Evolutionary conservation across 2,329 filamentous ascomycete genomes (phyloP), one percentile per base, ranked within the genome.

Genomic region (Bipolaris victoriae): DNA sequence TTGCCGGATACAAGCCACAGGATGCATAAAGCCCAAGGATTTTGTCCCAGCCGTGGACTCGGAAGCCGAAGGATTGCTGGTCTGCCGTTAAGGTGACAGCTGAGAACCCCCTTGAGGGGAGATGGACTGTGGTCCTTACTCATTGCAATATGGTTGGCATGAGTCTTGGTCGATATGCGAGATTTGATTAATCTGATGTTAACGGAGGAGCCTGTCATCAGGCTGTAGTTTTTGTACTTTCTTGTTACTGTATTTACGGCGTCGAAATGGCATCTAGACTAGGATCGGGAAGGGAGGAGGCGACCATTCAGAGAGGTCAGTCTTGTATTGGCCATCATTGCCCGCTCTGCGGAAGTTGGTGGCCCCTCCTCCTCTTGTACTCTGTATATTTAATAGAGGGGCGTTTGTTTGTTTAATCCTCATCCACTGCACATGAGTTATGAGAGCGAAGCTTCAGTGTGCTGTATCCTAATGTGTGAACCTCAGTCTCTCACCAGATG

Each of bases 71-170:
- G 44, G 45, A 61, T 57, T 43, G 52, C 58, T 57, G 49, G 59
- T 66, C 66, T 58, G 64, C 54, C 51, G 46, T 60, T 51, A 57
- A 56, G 52, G 51, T 45, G 62, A 69, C 55, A 61, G 66, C 50
- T 60, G 13, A 59, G 52, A 62, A 62, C 51, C 47, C n/a, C 20
- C 47, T 7, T 33, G 16, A 33, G 49, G 59, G 62, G 63, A 64
- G 47, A 61, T 50, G 64, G 63, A 64, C 65, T 58, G 48, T 36
- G 43, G 64, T 66, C 61, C 62, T 13, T 41, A 62, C 65, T 68
- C 67, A 67, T 65, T 61, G 64, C 65, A 68, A 65, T 24, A 59
- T 49, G 57, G 61, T 65, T 62, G 62, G 65, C 64, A 68, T 68
- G 65, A 68, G 66, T 62, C 43, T 57, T 60, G 61, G 66, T 54